Base-by-base conservation (phyloP, 768 basidiomycete genomes). In the Antrodiella citrinella region DNA sequence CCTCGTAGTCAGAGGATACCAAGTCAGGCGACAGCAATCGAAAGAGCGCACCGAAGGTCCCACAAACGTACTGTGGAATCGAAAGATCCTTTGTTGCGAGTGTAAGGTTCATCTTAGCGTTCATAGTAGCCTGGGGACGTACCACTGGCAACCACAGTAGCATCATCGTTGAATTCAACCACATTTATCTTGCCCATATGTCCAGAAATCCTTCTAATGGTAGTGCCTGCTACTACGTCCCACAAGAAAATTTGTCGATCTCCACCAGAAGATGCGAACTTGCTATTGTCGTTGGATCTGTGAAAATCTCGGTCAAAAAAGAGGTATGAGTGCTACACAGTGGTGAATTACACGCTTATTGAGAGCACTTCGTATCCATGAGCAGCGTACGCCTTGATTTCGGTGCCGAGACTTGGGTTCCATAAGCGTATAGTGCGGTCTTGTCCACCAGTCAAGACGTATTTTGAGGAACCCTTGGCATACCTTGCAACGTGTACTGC, bases 331-430 rank as follows among this genome's bases (percentile, higher is more conserved):
- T 10, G 10, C 3, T 47, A 39, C 53, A 38, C n/a, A n/a, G n/a
- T n/a, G n/a, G n/a, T n/a, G n/a, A n/a, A 89, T 60, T 60, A 94
- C 93, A 96, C 86, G 44, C 87, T 77, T 45, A 99, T 71, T 2
- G 90, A 89, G 39, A 98, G 76, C 3, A 99, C 89, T 64, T 98
- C 96, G 64, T 97, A 95, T 23, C 92, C 95, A 65, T 98, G 95
- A 7, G 90, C 91, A 50, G 81, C 71, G 65, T 96, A 99, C 0
- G 73, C 65, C 69, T 96, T 96, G 69, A 99, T 90, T 69, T 95
- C 83, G n/a, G 82, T 75, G 20, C 94, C 96, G 25, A 80, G 67
- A 48, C 71, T 72, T 3, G 92, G 86, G 66, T 98, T 99, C 88
- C 92, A 97, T 35, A 98, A 79, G 44, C 87, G 78, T 47, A 98